phyloP scores from a whole-genome alignment of 2,329 filamentous ascomycete species.

The Pseudocercospora fijiensis region DNA sequence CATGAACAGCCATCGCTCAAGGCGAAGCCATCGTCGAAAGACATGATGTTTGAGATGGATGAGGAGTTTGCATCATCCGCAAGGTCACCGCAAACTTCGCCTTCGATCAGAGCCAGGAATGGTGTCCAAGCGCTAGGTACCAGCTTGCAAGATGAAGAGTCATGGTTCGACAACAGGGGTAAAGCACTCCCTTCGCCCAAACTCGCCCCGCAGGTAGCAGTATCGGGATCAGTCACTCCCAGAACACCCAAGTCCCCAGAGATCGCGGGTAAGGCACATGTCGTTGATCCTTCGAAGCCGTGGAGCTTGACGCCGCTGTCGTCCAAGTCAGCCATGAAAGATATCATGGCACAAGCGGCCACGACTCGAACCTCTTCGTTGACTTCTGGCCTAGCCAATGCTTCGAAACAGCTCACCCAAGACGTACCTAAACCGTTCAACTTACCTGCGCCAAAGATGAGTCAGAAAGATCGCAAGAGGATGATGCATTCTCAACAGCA shows the following conservation, averaged over 20 bases:
- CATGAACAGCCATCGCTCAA: slow-evolving; percentile 62
- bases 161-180: slow-evolving; percentile 44
- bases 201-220: slow-evolving; percentile 31
- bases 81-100: slow-evolving; percentile 27
- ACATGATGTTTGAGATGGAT: slow-evolving; percentile 94
- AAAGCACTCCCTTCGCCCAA: slow-evolving; percentile 38
- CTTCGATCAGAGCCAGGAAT: slow-evolving; percentile 31
- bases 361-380: slow-evolving; percentile 46
- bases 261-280: slow-evolving; percentile 26
- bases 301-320: slow-evolving; percentile 58
- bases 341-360: slow-evolving; percentile 69
- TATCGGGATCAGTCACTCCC: slow-evolving; percentile 31
- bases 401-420: slow-evolving; percentile 24
- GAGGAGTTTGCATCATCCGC: slow-evolving; percentile 56
- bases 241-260: slow-evolving; percentile 37
- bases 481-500: slow-evolving; percentile 65
- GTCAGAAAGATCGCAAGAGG: slow-evolving; percentile 89
- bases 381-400: slow-evolving; percentile 41
- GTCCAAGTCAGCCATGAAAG: slow-evolving; percentile 66
- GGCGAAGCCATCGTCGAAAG: slow-evolving; percentile 65
- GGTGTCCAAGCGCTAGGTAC: slow-evolving; percentile 27
- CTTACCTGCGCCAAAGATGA: slow-evolving; percentile 62
- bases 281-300: slow-evolving; percentile 41
- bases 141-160: slow-evolving; percentile 29
- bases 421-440: slow-evolving; percentile 29